phyloP scores from a whole-genome alignment of 257 asterid genomes.

The Solanum bulbocastanum region DNA sequence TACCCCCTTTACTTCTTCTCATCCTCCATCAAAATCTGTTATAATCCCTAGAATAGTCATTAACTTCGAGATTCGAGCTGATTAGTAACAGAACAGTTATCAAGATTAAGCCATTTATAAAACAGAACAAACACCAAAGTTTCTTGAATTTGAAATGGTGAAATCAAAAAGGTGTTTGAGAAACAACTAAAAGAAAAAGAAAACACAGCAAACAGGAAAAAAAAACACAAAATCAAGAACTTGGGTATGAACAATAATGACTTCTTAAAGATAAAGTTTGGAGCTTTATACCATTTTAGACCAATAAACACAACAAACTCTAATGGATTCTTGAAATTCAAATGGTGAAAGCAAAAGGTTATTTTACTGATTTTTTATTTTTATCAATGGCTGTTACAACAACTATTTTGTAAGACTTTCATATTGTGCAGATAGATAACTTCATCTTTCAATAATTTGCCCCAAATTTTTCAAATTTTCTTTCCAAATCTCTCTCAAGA shows the following conservation, averaged over 20 bases:
- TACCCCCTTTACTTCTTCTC: not conserved
- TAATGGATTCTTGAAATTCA: not conserved
- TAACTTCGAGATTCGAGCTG: constrained; percentile 45
- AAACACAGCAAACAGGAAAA: too few relatives aligned
- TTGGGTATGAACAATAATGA: not conserved
- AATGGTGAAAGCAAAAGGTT: not conserved
- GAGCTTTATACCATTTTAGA: not conserved
- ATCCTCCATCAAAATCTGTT: constrained; percentile 35
- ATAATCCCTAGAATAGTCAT: constrained; percentile 54
- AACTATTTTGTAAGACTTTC: too few relatives aligned
- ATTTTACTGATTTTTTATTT: not conserved
- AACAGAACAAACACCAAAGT: not conserved
- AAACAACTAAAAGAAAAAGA: not conserved
- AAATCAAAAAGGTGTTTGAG: not conserved
- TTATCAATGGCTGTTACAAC: too few relatives aligned
- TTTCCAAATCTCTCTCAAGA: too few relatives aligned
- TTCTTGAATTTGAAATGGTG: not conserved
- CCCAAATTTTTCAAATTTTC: too few relatives aligned
- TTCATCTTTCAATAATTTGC: too few relatives aligned
- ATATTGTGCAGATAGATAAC: not conserved
- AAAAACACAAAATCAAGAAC: not conserved
- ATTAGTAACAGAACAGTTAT: constrained; percentile 30
- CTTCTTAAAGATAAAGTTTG: not conserved
- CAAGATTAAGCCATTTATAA: constrained; percentile 23
- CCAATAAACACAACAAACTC: not conserved